phyloP scores from a whole-genome alignment of 495 filamentous ascomycete species.

The Durotheca rogersii region DNA sequence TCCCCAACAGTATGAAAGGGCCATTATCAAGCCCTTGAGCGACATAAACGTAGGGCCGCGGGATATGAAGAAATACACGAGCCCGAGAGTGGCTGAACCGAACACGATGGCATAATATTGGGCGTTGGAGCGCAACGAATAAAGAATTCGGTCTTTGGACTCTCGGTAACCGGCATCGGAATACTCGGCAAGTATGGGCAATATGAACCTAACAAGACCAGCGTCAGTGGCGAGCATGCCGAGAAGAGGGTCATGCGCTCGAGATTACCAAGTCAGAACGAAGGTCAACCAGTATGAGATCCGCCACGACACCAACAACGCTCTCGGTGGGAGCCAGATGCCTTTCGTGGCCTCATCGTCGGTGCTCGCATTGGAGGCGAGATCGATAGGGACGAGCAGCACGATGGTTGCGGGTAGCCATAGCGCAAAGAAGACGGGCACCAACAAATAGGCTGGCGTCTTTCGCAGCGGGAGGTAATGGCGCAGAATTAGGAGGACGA shows the following conservation, averaged over 20 bases:
- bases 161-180: constrained; percentile 91
- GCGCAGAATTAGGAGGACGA: constrained; percentile 80
- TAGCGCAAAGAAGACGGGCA: constrained; percentile 90
- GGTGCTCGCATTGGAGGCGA: constrained; percentile 76
- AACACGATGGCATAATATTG: constrained; percentile 83
- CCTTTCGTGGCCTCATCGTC: constrained; percentile 66
- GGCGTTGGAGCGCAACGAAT: constrained; percentile 82
- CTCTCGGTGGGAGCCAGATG: constrained; percentile 62
- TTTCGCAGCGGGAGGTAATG: constrained; percentile 86
- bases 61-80: constrained; percentile 80
- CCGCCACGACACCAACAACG: constrained; percentile 82
- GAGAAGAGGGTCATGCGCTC: constrained; percentile 1
- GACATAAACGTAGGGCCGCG: constrained; percentile 58
- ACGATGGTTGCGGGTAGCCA: constrained; percentile 90
- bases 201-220: constrained; percentile 65
- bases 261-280: constrained; percentile 76
- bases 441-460: constrained; percentile 85
- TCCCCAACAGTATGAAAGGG: constrained; percentile 91
- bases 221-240: constrained; percentile 17
- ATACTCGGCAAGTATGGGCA: constrained; percentile 91
- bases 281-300: constrained; percentile 98
- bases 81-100: constrained; percentile 64
- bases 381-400: constrained; percentile 93
- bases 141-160: constrained; percentile 71
- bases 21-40: constrained; percentile 85